A percentile compares a stretch with the other conserved stretches of the same genome.
Evolutionary conservation across 257 asterid species (phyloP).

Genomic region (Fraxinus pennsylvanica): DNA sequence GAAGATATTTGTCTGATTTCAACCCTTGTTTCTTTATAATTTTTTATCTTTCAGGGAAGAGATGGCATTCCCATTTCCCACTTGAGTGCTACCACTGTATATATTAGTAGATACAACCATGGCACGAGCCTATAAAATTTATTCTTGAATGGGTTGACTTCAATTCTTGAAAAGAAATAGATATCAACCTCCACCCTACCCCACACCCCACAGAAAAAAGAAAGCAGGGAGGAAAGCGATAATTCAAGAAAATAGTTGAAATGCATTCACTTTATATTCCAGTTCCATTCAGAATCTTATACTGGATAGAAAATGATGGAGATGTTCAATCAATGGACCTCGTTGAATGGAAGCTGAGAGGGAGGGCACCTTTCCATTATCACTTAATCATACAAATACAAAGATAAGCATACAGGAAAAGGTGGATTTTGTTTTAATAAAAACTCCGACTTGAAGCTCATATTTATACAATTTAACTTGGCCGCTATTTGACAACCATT

Average conservation of each 20-base stretch:
- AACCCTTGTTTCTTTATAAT: background rate
- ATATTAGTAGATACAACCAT: background rate
- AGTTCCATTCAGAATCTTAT: background rate
- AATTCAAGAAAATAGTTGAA: too few relatives aligned
- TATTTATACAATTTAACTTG: too few relatives aligned
- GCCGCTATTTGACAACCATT: too few relatives aligned
- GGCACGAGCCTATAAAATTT: background rate
- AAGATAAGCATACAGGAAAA: background rate
- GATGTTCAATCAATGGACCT: conserved; percentile 19
- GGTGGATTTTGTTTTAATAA: conserved; percentile 13
- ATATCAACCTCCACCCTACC: background rate
- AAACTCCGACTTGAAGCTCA: background rate
- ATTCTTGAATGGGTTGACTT: conserved; percentile 3
- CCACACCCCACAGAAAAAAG: background rate
- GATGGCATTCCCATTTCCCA: background rate
- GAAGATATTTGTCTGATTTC: background rate
- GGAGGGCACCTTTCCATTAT: conserved; percentile 22
- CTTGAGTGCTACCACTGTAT: too few relatives aligned
- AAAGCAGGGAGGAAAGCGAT: background rate
- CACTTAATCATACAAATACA: conserved; percentile 6
- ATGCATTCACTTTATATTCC: background rate
- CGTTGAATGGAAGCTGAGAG: conserved; percentile 20
- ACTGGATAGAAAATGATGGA: background rate
- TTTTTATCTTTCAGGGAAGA: too few relatives aligned
- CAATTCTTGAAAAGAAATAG: background rate